These are phyloP conservation scores for Paramecium octaurelia DNA, from an alignment of 73 alveolate genomes.

Conservation along the genomic window DNA sequence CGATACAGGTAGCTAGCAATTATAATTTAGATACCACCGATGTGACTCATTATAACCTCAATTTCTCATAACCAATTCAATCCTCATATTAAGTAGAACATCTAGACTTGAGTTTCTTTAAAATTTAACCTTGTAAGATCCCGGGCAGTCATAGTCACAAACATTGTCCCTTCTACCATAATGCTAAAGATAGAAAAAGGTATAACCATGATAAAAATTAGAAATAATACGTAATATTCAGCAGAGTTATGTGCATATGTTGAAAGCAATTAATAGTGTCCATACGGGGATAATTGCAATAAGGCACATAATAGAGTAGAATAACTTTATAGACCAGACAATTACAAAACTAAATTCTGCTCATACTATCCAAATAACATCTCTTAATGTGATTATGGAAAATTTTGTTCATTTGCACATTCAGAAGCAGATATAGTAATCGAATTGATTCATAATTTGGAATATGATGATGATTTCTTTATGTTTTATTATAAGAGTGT, in stretches of 20 bases:
- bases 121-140: slow-evolving; percentile 76
- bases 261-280: slow-evolving; percentile 76
- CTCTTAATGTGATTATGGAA: slow-evolving; percentile 80
- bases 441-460: slow-evolving; percentile 78
- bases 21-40: slow-evolving; percentile 26
- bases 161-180: slow-evolving; percentile 80
- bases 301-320: slow-evolving; percentile 89
- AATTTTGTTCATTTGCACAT: slow-evolving; percentile 88
- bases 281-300: slow-evolving; percentile 73
- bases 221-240: slow-evolving; percentile 53
- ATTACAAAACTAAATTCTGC: slow-evolving; percentile 86
- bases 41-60: slow-evolving; percentile 29
- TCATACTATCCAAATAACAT: slow-evolving; percentile 74
- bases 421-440: slow-evolving; percentile 78
- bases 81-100: slow-evolving; percentile 39
- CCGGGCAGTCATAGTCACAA: slow-evolving; percentile 72
- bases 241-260: slow-evolving; percentile 75
- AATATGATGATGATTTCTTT: slow-evolving; percentile 76
- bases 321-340: slow-evolving; percentile 85
- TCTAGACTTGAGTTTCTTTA: slow-evolving; percentile 71
- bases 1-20: not conserved
- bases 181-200: slow-evolving; percentile 77
- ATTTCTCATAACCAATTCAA: not conserved
- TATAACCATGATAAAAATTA: not conserved
- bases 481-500: slow-evolving; percentile 91